These are phyloP conservation scores for Lactarius trivialis DNA, from an alignment of 768 basidiomycete species.

Conservation along the genomic window DNA sequence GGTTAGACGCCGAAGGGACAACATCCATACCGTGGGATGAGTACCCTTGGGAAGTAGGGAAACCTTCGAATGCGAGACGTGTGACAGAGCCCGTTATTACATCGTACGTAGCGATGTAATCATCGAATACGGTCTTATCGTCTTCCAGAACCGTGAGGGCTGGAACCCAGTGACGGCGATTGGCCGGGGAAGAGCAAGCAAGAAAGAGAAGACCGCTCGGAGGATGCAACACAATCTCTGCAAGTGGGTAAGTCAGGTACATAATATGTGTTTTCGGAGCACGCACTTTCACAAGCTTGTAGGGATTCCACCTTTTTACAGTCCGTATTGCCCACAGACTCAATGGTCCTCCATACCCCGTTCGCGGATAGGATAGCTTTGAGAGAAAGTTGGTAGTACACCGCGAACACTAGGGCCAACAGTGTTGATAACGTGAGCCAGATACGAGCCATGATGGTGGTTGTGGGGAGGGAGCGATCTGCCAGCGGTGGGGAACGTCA, in stretches of 20 bases:
- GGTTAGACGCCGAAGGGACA: constrained; percentile 44
- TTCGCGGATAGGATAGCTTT: constrained; percentile 37
- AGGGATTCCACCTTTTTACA: constrained; percentile 49
- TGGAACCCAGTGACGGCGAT: constrained; percentile 50
- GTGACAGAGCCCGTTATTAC: constrained; percentile 40
- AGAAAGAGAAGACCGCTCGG: constrained; percentile 52
- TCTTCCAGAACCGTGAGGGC: constrained; percentile 31
- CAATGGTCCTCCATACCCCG: constrained; percentile 41
- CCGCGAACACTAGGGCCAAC: constrained; percentile 37
- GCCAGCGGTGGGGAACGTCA: too few relatives aligned
- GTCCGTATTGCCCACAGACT: constrained; percentile 40
- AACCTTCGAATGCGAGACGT: constrained; percentile 33
- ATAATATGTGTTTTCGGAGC: not conserved
- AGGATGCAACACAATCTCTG: constrained; percentile 56
- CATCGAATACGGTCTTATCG: constrained; percentile 36
- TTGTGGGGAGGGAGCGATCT: not conserved
- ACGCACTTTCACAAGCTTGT: constrained; percentile 62
- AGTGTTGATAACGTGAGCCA: constrained; percentile 24
- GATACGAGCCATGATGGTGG: constrained; percentile 8
- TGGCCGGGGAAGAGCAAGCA: constrained; percentile 50
- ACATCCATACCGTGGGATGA: constrained; percentile 66
- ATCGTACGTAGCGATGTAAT: constrained; percentile 59
- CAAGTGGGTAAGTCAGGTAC: not conserved
- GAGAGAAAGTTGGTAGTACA: constrained; percentile 42
- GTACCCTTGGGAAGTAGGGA: constrained; percentile 36